Evolutionary conservation across 805 yeast genomes (phyloP).

Genomic region (Sugiyamaella floridensis): DNA sequence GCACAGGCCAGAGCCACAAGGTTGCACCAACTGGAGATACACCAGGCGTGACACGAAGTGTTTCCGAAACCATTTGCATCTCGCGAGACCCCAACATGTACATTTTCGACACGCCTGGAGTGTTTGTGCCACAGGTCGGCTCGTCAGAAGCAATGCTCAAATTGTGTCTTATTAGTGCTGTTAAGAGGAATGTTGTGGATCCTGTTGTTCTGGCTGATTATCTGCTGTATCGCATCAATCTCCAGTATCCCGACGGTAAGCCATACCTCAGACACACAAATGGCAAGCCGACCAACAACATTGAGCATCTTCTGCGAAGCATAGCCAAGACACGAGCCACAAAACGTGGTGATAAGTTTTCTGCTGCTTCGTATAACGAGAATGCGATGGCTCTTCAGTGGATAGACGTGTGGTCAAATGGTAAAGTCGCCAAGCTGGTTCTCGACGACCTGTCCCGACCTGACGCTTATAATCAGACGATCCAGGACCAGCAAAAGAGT

Average conservation of each 20-base stretch:
- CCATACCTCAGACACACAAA: conserved; percentile 42
- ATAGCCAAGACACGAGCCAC: conserved; percentile 2
- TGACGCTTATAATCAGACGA: conserved; percentile 14
- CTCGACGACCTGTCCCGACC: conserved; percentile 11
- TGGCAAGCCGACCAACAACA: conserved; percentile 61
- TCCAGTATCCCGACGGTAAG: conserved; percentile 25
- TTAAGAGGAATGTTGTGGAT: conserved; percentile 62
- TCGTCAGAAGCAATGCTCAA: conserved; percentile 65
- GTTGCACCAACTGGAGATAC: conserved; percentile 81
- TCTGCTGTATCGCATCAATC: conserved; percentile 62
- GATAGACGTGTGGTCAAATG: conserved; percentile 56
- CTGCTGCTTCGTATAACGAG: conserved; percentile 26
- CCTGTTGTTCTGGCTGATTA: conserved; percentile 85
- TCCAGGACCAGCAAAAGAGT: conserved; percentile 11
- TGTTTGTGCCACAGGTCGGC: conserved; percentile 68
- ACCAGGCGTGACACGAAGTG: conserved; percentile 83
- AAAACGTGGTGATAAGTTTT: background rate
- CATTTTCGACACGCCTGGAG: conserved; percentile 90
- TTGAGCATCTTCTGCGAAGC: conserved; percentile 44
- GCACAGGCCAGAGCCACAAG: conserved; percentile 36
- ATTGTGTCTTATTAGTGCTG: conserved; percentile 67
- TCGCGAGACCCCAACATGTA: conserved; percentile 54
- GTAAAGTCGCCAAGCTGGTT: conserved; percentile 31
- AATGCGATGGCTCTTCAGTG: conserved; percentile 57
- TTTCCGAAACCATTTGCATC: conserved; percentile 69